Evolutionary conservation across 2,329 filamentous ascomycete species (phyloP), one percentile per base, ranked within the genome.

Genomic region (Sclerotinia sclerotiorum): DNA sequence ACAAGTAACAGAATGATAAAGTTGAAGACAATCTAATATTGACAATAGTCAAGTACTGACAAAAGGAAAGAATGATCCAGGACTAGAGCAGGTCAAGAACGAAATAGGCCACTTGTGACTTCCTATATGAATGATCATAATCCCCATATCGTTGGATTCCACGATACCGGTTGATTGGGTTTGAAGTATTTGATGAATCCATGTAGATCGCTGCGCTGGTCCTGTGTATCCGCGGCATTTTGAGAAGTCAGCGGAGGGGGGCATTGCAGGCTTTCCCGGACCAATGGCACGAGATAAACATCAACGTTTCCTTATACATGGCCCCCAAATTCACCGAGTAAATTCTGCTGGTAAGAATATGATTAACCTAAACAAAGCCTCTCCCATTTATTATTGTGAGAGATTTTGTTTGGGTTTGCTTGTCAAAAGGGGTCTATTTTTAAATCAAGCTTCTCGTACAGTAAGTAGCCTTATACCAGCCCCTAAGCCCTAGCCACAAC

Each of bases 391-490:
- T 32, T n/a, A 19, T 32, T n/a, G 13, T 56, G 11, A 65, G 49
- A 29, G 35, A 29, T n/a, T 65, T 42, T 56, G 10, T 11, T 56
- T 19, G 35, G 4, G 32, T 48, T 61, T 24, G 35, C 29, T 56
- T 32, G 13, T 21, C 44, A 48, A 48, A 44, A 19, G 27, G 49
- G 52, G 32, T 27, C 35, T 44, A 15, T 24, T 4, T 32, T 32
- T 39, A 57, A 57, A 65, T 44, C 57, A 57, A 65, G 51, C 63
- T 65, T 65, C 42, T 57, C 51, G 10, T 24, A 24, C 63, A 62
- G 44, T 42, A 42, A 10, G 3, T 35, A 65, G 39, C 52, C 27
- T 64, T 64, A 39, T 39, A 63, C 51, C 46, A 51, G 60, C 60
- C 60, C 60, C 29, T 35, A 61, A 61, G 58, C 60, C 46, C 29